Evolutionary conservation across 164 flowering plant species (phyloP).

Genomic region (Dillenia turbinata): DNA sequence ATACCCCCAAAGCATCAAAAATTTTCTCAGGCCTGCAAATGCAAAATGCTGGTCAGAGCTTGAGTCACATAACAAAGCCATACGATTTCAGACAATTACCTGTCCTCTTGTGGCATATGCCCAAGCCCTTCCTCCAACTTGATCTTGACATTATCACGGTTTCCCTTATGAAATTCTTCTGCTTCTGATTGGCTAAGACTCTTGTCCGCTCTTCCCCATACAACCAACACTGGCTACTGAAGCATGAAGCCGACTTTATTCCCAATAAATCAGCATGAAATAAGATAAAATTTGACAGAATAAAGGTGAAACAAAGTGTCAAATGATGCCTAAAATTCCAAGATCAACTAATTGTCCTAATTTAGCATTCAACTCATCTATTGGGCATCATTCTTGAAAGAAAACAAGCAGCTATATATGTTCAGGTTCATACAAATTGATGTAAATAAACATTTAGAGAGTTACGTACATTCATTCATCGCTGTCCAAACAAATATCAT

Average conservation of each 20-base stretch:
- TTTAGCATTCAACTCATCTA: too few species aligned
- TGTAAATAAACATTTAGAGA: too few species aligned
- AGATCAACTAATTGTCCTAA: too few species aligned
- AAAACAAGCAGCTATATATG: too few species aligned
- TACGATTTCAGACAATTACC: constrained; percentile 35
- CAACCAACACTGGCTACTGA: constrained; percentile 68
- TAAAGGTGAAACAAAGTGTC: too few species aligned
- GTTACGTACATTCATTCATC: too few species aligned
- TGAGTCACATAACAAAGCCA: not conserved
- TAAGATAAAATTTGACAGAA: too few species aligned
- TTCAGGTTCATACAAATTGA: too few species aligned
- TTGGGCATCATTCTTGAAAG: too few species aligned
- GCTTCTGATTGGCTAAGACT: constrained; percentile 77
- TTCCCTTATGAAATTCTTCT: constrained; percentile 76
- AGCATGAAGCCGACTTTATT: not conserved
- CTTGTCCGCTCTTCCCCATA: constrained; percentile 93
- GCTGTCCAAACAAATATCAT: too few species aligned
- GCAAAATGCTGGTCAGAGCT: not conserved
- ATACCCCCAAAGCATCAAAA: constrained; percentile 60
- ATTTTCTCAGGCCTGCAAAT: constrained; percentile 96
- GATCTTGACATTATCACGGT: constrained; percentile 48
- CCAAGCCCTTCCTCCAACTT: constrained; percentile 94
- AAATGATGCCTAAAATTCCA: too few species aligned
- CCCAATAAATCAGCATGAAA: too few species aligned
- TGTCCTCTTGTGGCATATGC: constrained; percentile 99